Base-by-base conservation (phyloP, 2,329 filamentous ascomycete species). In the Aspergillus sp. region DNA sequence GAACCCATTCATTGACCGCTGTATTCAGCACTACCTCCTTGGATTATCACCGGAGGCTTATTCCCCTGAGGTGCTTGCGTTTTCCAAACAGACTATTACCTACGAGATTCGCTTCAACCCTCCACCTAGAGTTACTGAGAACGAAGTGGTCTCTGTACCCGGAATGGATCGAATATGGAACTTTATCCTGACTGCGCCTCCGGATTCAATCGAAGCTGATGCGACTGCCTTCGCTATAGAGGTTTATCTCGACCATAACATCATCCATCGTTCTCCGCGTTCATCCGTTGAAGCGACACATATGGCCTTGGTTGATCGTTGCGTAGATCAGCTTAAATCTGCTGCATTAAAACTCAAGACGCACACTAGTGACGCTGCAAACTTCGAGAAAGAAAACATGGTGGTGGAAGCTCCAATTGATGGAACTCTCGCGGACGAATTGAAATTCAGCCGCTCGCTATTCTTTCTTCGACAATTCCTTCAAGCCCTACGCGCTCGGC, bases 101-200 rank as follows among this genome's bases (percentile, higher is more conserved):
- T 77, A 80, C 39, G 76, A 82, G 23, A 86, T 88, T 59, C 73
- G 81, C 1, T 89, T 88, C 64, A 63, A 82, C 79, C 60, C 83
- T 73, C 62, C 84, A 77, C 24, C 79, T 84, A 44, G 66, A 14
- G 69, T 72, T 15, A 61, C 60, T 8, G 75, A 77, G 33, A 60
- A 74, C 50, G 72, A 78, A 47, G 70, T 78, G 27, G 69, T 79
- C n/a, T 64, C 68, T n/a, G 72, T 80, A 50, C 77, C 80, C 4
- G 80, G 80, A 6, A 78, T 80, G 61, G 89, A 95, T 64, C 83
- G 92, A 57, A 78, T 96, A n/a, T 96, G 93, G 93, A 85, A 86
- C 23, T 85, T 96, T 65, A 86, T 93, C 35, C 77, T 96, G 53
- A 87, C 84, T 15, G 86, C 90, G 2, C 85, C 86, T 5, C 79